These are phyloP conservation scores for Pseudocercospora pini-densiflorae DNA, from an alignment of 2,329 filamentous ascomycete genomes.

Conservation along the genomic window DNA sequence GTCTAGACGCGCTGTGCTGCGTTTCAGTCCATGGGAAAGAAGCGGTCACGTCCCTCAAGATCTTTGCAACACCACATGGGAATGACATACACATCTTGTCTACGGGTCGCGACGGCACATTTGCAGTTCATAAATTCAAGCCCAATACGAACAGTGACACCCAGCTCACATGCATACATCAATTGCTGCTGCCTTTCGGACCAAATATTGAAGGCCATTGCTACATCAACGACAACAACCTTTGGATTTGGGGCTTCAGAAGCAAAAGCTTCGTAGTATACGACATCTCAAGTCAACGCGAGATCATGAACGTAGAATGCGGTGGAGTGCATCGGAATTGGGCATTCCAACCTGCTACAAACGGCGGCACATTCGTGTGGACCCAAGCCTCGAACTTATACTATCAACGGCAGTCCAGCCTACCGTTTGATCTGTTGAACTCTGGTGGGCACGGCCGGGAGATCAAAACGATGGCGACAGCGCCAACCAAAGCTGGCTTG, in stretches of 20 bases:
- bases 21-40: constrained; percentile 56
- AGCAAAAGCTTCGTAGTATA: constrained; percentile 80
- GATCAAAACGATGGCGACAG: constrained; percentile 68
- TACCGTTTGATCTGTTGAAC: constrained; percentile 54
- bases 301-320: constrained; percentile 75
- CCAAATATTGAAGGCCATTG: constrained; percentile 76
- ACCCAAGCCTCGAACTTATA: constrained; percentile 62
- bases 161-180: constrained; percentile 65
- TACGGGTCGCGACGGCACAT: constrained; percentile 77
- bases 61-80: constrained; percentile 26
- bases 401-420: constrained; percentile 22
- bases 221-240: constrained; percentile 58
- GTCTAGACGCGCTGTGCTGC: background rate
- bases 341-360: constrained; percentile 54
- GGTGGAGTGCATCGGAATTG: constrained; percentile 84
- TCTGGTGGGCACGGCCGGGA: constrained; percentile 83
- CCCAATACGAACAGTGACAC: constrained; percentile 6
- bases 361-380: constrained; percentile 68
- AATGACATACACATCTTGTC: constrained; percentile 59
- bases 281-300: constrained; percentile 72
- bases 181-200: constrained; percentile 71
- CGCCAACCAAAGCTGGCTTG: constrained; percentile 41
- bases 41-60: constrained; percentile 68
- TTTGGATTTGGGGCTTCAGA: constrained; percentile 81
- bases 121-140: constrained; percentile 64